Percentiles rank a stretch among this genome's conserved stretches.
Conservation (phyloP, 805 yeast genomes). For the Candida sphagnicola region DNA sequence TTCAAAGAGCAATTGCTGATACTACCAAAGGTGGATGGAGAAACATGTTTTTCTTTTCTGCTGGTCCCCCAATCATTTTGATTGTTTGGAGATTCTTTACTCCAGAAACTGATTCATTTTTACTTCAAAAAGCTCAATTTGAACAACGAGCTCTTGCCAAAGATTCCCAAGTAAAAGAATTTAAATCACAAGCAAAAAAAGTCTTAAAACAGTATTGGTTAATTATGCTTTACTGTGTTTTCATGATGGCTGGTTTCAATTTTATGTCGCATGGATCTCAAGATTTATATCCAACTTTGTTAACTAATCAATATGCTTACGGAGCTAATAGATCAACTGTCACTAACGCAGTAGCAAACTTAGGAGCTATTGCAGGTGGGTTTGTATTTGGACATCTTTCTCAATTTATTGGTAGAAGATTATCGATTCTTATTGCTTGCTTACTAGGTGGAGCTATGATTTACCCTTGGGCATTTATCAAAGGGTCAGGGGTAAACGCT, state of each 20-base stretch:
- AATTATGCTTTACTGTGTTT: conserved; percentile 25
- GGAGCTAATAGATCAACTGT: conserved; percentile 49
- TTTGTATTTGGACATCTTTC: conserved; percentile 55
- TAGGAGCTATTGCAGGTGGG: conserved; percentile 71
- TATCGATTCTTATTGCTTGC: conserved; percentile 49
- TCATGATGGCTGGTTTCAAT: conserved; percentile 63
- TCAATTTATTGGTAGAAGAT: conserved; percentile 57
- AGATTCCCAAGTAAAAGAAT: conserved; percentile 9
- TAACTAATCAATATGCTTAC: conserved; percentile 48
- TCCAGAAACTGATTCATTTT: conserved; percentile 59
- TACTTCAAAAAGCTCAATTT: conserved; percentile 14
- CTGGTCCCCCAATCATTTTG: conserved; percentile 61
- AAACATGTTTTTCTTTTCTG: conserved; percentile 68
- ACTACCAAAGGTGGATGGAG: conserved; percentile 56
- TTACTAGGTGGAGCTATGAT: conserved; percentile 55
- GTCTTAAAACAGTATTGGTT: conserved; percentile 26
- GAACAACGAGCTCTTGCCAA: conserved; percentile 8
- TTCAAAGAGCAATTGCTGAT: conserved; percentile 53
- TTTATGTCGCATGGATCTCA: conserved; percentile 74
- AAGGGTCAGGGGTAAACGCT: conserved; percentile 44
- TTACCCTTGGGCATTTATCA: conserved; percentile 56
- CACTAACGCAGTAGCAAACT: conserved; percentile 57
- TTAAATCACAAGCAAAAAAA: conserved; percentile 8
- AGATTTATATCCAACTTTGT: conserved; percentile 65
- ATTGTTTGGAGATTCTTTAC: conserved; percentile 53